Evolutionary conservation across 108 stramenopile genomes (phyloP), one percentile per base, ranked within the genome.

Genomic region (Heterococcus sp.): DNA sequence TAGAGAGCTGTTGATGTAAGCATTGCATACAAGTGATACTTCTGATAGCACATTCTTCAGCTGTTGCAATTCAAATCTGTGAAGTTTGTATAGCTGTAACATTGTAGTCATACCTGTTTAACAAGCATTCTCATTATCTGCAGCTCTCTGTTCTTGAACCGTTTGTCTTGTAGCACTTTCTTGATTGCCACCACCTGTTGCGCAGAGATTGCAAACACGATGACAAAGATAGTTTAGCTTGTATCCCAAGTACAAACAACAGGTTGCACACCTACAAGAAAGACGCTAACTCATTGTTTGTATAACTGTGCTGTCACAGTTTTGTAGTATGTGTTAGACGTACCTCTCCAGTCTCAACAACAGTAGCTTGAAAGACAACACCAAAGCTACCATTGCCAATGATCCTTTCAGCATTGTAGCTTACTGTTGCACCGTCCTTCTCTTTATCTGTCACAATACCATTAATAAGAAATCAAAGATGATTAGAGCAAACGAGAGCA

Each of bases 321-420:
- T n/a, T n/a, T n/a, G n/a, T n/a, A n/a, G n/a, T n/a, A n/a, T n/a
- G n/a, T n/a, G n/a, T n/a, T n/a, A 94, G 94, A 0, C 95, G 94
- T 27, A 93, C 87, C 82, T 97, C 95, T 32, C 94, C 94, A 35
- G 95, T 96, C 75, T 96, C 95, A 69, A 95, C 94, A 2, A 98
- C 95, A 8, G 91, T 89, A 0, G 98, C 98, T 67, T 81, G 79
- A 39, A 81, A 99, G 66, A 99, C 98, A 0, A 96, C 96, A 2
- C 98, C 98, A 69, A 99, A 99, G 2, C 92, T 92, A 35, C 98
- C 98, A 81, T 99, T 96, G 2, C 98, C 98, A 63, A 99, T 96
- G 70, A 99, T 96, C 1, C 94, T 92, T 86, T 97, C 94, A 35
- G 96, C 96, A 5, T 92, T 92, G 87, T 97, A 99, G 67, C 90